A percentile compares a stretch with the other conserved stretches of the same genome.
These are phyloP conservation scores for Elongisporangium senticosum DNA, from an alignment of 352 stramenopile species.

Conservation along the genomic window DNA sequence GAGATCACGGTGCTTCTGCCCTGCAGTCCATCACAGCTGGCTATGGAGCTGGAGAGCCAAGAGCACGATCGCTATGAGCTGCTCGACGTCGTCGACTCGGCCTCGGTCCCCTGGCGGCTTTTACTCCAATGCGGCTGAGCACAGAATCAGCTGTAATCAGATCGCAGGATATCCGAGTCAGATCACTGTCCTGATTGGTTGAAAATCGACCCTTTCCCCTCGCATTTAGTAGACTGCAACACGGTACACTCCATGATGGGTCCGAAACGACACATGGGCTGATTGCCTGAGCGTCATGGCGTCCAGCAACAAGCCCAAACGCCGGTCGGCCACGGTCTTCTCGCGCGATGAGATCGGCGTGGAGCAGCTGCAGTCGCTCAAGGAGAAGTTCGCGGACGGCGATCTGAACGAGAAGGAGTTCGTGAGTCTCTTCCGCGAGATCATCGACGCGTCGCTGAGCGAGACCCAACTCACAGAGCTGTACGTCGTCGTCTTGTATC, in stretches of 20 bases:
- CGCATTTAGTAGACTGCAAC: too few species aligned
- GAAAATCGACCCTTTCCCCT: too few species aligned
- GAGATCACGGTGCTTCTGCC: not conserved
- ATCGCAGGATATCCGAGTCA: too few species aligned
- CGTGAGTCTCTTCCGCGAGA: conserved; percentile 76
- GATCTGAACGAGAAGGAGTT: conserved; percentile 85
- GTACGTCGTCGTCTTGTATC: conserved; percentile 19
- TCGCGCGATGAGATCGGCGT: conserved; percentile 78
- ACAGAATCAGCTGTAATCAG: not conserved
- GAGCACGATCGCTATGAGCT: not conserved
- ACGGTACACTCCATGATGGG: too few species aligned
- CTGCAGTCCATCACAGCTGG: not conserved
- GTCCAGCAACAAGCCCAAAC: conserved; percentile 8
- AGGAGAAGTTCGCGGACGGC: conserved; percentile 79
- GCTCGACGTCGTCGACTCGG: not conserved
- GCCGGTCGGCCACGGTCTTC: conserved; percentile 54
- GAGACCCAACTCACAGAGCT: conserved; percentile 77
- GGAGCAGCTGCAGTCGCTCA: conserved; percentile 77
- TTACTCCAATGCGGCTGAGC: not conserved
- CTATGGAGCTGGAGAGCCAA: not conserved
- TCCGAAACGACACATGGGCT: too few species aligned
- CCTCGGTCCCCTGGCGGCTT: not conserved
- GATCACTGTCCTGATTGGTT: too few species aligned
- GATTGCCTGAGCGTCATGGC: not conserved
- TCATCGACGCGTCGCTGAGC: conserved; percentile 70